Base-by-base conservation (phyloP, 2,329 filamentous ascomycete species). In the Didymella keratinophila region DNA sequence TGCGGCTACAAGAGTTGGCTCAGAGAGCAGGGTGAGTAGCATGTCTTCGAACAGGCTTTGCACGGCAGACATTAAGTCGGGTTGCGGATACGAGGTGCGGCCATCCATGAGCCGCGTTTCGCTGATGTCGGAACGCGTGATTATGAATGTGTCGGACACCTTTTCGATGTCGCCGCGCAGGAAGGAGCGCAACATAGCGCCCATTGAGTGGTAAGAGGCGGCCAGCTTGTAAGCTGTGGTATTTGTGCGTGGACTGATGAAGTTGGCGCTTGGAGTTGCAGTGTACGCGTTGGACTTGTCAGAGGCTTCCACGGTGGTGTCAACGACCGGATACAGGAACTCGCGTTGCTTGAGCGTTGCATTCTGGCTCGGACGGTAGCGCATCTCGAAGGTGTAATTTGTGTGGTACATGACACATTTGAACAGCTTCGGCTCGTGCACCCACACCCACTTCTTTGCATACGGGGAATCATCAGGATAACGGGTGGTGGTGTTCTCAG, bases 1-100 rank as follows among this genome's bases (percentile, higher is more conserved):
- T 2, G 66, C 69, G 18, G 74, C 56, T 12, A 73, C 63, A 4
- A 78, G 65, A 1, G 68, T 67, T 0, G 71, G 71, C 21, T 78
- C 75, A 16, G 64, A 70, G 18, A 78, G 68, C 2, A 78, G 64
- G 0, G 72, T 72, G 58, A 78, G 62, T 2, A 78, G 61, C 59
- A 78, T 76, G 43, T 78, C 75, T 60, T 78, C 75, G 52, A 74
- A 77, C 0, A 76, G 49, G 12, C 52, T 42, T 34, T 76, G 75
- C 12, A 76, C 60, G 42, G 67, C 62, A 1, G 58, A 63, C 60
- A 68, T 71, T 3, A 77, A 56, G 27, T 76, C 62, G 2, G 49
- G 14, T 8, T 72, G 57, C 1, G 75, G 71, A 43, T 76, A 75
- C 0, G 69, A 69, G 0, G 67, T 71, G 8, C 48, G 52, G 4